Evolutionary conservation across 441 rosid species (phyloP).

Genomic region (Arabidopsis lyrata): DNA sequence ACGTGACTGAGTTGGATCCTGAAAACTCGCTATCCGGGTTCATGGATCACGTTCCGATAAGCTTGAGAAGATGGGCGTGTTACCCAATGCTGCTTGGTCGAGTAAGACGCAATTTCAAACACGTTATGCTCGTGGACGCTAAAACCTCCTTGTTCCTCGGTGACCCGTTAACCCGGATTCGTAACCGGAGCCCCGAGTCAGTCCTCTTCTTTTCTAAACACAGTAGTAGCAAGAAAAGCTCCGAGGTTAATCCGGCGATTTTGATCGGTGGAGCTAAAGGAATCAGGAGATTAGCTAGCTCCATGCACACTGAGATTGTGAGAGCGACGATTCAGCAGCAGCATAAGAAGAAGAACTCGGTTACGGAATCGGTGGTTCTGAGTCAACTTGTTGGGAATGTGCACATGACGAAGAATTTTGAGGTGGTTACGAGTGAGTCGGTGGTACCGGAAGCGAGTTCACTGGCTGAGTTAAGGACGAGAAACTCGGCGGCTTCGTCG

Average conservation of each 20-base stretch:
- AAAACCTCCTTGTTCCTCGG: conserved; percentile 58
- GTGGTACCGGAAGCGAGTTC: conserved; percentile 59
- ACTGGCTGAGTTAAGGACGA: conserved; percentile 43
- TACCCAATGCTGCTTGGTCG: conserved; percentile 93
- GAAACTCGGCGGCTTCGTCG: conserved; percentile 43
- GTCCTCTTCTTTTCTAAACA: conserved; percentile 54
- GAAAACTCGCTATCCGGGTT: conserved; percentile 90
- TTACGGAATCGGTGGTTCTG: conserved; percentile 67
- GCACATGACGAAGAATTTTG: conserved; percentile 55
- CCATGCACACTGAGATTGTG: conserved; percentile 79
- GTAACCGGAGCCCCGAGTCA: conserved; percentile 66
- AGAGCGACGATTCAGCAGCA: conserved; percentile 64
- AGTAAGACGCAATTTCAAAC: conserved; percentile 77
- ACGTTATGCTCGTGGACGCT: conserved; percentile 68
- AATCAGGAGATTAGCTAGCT: conserved; percentile 62
- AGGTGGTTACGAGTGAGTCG: conserved; percentile 58
- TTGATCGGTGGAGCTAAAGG: conserved; percentile 86
- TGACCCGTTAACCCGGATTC: conserved; percentile 75
- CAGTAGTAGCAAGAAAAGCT: conserved; percentile 47
- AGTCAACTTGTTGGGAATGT: conserved; percentile 70
- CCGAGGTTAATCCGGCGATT: conserved; percentile 66
- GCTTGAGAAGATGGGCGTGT: conserved; percentile 85
- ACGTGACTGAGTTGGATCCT: conserved; percentile 81
- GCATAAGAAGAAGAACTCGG: conserved; percentile 58
- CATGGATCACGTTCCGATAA: conserved; percentile 68